Base-by-base conservation (phyloP, 1,284 basidiomycete genomes). In the Rhodotorula sp. region DNA sequence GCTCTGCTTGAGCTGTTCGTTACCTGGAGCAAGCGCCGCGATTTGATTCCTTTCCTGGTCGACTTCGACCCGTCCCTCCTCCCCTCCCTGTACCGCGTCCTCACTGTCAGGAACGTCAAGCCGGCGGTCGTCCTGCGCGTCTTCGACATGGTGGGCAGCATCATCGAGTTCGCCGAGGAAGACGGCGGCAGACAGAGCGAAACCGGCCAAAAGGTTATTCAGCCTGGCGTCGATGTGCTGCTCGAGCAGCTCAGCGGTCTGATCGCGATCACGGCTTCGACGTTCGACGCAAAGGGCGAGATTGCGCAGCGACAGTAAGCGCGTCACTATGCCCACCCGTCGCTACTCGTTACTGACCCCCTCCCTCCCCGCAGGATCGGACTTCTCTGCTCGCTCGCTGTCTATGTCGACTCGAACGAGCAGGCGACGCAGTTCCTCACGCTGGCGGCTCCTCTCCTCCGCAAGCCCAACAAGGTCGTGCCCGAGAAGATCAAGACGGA, bases 401-500 rank as follows among this genome's bases (percentile, higher is more conserved):
- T 88, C 21, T 89, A 91, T 77, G 88, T 92, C 63, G 84, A 86
- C 2, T 87, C 91, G 77, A 83, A 87, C 1, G 80, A 83, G 1
- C 92, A 97, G 80, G 93, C 93, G 0, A 85, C 87, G 47, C 87
- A 87, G 16, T 86, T 99, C 21, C 84, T 95, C 23, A 80, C 84
- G 0, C 85, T 97, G 2, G 89, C 99, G 74, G 84, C 87, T 0
- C 94, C 94, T 0, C 85, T 97, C 69, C 85, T 99, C 49, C 88
- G 89, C 65, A 91, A 90, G 78, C 87, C 91, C 16, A 84, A 87
- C 16, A 91, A 89, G 78, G 81, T 89, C 14, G 87, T 98, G 0
- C 86, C 91, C 0, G 97, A 99, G 82, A 91, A 90, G 80, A 86
- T 90, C 79, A 98, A 98, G 84, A 85, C 88, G 56, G 89, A 97